phyloP scores from a whole-genome alignment of 2,329 filamentous ascomycete genomes.

The Stylonectria norvegica region DNA sequence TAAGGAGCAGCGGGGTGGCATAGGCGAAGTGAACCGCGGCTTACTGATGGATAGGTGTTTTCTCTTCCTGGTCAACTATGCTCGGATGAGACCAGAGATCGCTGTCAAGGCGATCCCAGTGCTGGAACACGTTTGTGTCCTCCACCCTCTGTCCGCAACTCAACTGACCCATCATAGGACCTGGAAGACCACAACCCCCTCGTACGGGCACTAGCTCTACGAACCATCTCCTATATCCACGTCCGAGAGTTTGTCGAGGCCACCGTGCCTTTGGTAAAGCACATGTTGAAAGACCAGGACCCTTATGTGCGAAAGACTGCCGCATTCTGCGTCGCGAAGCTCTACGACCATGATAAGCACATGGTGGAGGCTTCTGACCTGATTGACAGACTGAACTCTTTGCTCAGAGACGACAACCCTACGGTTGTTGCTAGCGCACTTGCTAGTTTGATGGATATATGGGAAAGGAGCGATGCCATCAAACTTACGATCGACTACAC shows the following conservation, averaged over 20 bases:
- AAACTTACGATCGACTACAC: conserved; percentile 97
- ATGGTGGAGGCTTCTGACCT: conserved; percentile 88
- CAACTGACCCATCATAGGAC: conserved; percentile 55
- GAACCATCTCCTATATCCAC: conserved; percentile 97
- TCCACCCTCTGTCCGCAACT: not conserved
- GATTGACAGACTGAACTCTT: conserved; percentile 84
- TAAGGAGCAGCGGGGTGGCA: conserved; percentile 41
- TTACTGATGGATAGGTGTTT: conserved; percentile 70
- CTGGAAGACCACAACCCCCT: conserved; percentile 92
- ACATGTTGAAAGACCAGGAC: conserved; percentile 78
- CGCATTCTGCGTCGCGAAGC: conserved; percentile 91
- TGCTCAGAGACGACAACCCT: conserved; percentile 93
- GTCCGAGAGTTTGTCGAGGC: conserved; percentile 94
- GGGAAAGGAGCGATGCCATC: conserved; percentile 95
- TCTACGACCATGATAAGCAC: conserved; percentile 92
- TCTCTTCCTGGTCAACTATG: conserved; percentile 94
- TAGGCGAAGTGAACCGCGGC: not conserved
- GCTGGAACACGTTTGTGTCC: conserved; percentile 64
- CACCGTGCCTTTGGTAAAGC: conserved; percentile 79
- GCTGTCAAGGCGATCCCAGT: conserved; percentile 90
- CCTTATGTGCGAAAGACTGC: conserved; percentile 98
- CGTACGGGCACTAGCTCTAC: conserved; percentile 84
- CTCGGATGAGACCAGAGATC: conserved; percentile 88
- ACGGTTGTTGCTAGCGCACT: conserved; percentile 95
- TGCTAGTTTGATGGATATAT: conserved; percentile 91